Base-by-base conservation (phyloP, 495 filamentous ascomycete genomes). In the Neurospora sublineolata region DNA sequence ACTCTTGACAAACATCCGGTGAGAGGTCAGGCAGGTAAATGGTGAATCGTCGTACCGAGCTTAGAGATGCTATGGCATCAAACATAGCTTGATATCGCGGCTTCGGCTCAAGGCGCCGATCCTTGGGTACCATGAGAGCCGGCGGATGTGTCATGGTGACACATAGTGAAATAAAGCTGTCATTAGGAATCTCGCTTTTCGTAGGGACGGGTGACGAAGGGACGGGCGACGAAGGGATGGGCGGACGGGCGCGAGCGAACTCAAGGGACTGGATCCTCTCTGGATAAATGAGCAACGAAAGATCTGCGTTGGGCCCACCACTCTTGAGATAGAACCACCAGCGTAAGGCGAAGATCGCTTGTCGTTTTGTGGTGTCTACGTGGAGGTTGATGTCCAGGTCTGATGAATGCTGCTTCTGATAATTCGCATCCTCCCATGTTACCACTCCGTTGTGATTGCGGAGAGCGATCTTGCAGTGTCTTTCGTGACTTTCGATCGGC, bases 61-160 rank as follows among this genome's bases (percentile, higher is more conserved):
- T 41, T n/a, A 71, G 44, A 20, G 69, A 44, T 52, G 39, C 64
- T 38, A 71, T 71, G 36, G 46, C 67, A 37, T 67, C 36, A 37
- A 71, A 14, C 33, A 71, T 37, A 40, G 46, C 37, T 67, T 71
- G 36, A 37, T 46, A 71, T 64, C 69, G 69, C 44, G 46, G 46
- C 46, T 71, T 71, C 67, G 69, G 69, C 10, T 64, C 69, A 23
- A 71, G 36, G 12, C 41, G 44, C 38, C 69, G 69, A 33, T 71
- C n/a, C 30, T 71, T 71, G 8, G 69, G 69, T 6, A 71, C 69
- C 9, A 71, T 58, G 33, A 71, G 37, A n/a, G 4, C 20, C n/a
- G 46, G 46, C 40, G 69, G 42, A 20, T 71, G 69, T 52, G 69
- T 60, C 69, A 71, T 33, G 20, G n/a, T 64, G 44, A 72, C 38